Conservation (phyloP, 306 rosid genomes). For the Senna siamea region DNA sequence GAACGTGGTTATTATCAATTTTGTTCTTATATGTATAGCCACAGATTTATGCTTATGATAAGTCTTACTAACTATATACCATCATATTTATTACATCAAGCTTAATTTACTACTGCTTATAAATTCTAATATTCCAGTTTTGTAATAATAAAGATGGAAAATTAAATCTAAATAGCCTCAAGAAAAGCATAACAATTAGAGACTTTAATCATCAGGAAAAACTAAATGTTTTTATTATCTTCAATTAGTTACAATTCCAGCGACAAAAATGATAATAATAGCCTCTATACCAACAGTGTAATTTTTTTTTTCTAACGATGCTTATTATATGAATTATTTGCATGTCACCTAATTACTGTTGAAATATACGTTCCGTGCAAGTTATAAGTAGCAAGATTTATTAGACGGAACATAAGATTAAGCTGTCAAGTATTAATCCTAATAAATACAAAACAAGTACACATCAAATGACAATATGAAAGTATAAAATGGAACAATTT, state of each 20-base stretch:
- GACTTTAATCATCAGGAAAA: background rate
- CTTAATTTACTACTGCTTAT: background rate
- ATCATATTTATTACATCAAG: no score
- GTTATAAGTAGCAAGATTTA: conserved; percentile 15
- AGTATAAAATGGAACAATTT: background rate
- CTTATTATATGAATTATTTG: background rate
- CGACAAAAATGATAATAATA: background rate
- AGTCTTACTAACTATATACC: no score
- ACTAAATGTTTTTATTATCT: no score
- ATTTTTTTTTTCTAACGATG: background rate
- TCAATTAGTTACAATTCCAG: background rate
- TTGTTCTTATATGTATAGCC: no score
- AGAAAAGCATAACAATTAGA: background rate
- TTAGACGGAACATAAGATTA: conserved; percentile 28
- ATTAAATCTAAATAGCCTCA: background rate
- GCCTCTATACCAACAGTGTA: background rate
- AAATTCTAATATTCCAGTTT: background rate
- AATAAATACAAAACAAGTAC: conserved; percentile 4
- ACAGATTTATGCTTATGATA: no score
- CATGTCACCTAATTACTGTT: background rate
- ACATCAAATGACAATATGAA: background rate
- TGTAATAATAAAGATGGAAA: background rate
- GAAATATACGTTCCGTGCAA: conserved; percentile 38
- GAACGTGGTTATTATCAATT: no score
- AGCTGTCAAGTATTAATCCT: background rate